Conservation (phyloP, 352 stramenopile species). For the Phytophthora vignae region DNA sequence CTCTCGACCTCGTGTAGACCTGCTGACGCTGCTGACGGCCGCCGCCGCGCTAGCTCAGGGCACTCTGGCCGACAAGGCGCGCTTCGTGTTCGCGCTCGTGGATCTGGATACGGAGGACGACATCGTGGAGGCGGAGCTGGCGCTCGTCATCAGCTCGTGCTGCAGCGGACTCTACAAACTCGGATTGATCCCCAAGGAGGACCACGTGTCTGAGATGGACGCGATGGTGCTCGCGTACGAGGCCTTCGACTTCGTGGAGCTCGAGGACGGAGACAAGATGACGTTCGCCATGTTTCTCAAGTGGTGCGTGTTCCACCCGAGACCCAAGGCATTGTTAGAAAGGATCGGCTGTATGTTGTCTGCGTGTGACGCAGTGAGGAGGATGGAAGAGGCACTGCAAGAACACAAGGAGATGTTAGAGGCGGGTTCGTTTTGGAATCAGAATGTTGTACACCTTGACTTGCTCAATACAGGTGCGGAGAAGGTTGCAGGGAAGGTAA, state of each 20-base stretch:
- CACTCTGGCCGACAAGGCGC: conserved; percentile 55
- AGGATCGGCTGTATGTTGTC: conserved; percentile 65
- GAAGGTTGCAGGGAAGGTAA: conserved; percentile 36
- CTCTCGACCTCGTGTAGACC: conserved; percentile 47
- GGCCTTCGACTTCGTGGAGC: conserved; percentile 67
- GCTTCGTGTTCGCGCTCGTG: conserved; percentile 72
- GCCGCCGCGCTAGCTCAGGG: conserved; percentile 58
- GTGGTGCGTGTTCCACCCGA: conserved; percentile 75
- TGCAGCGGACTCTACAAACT: conserved; percentile 54
- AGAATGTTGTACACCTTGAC: conserved; percentile 47
- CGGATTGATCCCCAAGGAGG: conserved; percentile 29
- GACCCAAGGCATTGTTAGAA: conserved; percentile 62
- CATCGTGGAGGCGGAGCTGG: conserved; percentile 74
- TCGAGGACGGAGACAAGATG: conserved; percentile 80
- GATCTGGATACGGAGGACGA: conserved; percentile 83
- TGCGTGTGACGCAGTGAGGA: conserved; percentile 40
- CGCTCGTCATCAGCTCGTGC: conserved; percentile 65
- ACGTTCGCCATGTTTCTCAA: conserved; percentile 64
- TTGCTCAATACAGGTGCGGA: conserved; percentile 19
- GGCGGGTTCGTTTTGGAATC: conserved; percentile 34
- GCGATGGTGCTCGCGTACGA: conserved; percentile 68
- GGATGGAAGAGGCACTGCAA: conserved; percentile 42
- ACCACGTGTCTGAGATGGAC: conserved; percentile 45
- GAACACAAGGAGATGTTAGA: conserved; percentile 14
- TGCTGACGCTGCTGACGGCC: conserved; percentile 63